phyloP scores from a whole-genome alignment of 371 early-diverging fungal species.

The Mucor sp. region DNA sequence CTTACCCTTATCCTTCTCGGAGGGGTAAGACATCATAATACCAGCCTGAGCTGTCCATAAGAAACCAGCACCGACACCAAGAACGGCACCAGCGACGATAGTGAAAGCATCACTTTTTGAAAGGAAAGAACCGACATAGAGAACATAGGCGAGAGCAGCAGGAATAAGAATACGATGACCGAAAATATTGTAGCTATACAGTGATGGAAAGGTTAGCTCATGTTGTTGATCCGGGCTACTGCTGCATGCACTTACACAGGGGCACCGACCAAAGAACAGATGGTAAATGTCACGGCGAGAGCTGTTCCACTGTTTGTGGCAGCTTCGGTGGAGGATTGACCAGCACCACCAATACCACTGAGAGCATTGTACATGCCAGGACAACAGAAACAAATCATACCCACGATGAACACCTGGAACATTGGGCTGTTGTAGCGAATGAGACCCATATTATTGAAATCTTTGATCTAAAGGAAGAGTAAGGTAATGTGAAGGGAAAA shows the following conservation, averaged over 20 bases:
- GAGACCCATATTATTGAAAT: not conserved
- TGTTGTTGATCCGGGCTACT: not conserved
- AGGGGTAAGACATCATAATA: conserved; percentile 80
- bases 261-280: conserved; percentile 62
- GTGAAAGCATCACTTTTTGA: conserved; percentile 47
- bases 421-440: conserved; percentile 46
- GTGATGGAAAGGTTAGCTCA: not conserved
- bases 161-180: conserved; percentile 56
- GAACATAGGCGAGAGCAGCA: conserved; percentile 55
- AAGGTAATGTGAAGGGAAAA: not conserved
- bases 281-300: conserved; percentile 62
- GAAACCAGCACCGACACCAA: conserved; percentile 60
- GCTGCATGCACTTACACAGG: conserved; percentile 35
- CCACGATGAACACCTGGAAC: conserved; percentile 67
- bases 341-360: conserved; percentile 59
- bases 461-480: not conserved
- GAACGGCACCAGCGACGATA: conserved; percentile 56
- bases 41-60: conserved; percentile 66
- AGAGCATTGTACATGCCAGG: conserved; percentile 44
- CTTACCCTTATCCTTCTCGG: conserved; percentile 70
- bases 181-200: conserved; percentile 50
- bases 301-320: conserved; percentile 69
- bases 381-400: conserved; percentile 74
- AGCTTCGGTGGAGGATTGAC: conserved; percentile 57
- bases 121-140: conserved; percentile 61